These are phyloP conservation scores for Fomitopsis palustris DNA, from an alignment of 1,284 basidiomycete genomes.

Conservation along the genomic window DNA sequence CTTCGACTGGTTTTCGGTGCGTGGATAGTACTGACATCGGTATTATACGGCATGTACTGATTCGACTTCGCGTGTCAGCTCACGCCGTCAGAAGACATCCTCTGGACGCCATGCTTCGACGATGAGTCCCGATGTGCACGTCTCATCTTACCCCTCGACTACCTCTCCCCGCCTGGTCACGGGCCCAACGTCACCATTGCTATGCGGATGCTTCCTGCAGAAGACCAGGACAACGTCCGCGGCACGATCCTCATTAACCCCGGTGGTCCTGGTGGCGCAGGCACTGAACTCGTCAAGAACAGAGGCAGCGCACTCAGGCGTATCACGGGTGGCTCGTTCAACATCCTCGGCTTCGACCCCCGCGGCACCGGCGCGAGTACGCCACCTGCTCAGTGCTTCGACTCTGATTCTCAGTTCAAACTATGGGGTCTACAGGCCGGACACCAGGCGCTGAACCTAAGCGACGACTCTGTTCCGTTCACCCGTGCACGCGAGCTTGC, in stretches of 20 bases:
- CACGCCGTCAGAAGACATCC: slow-evolving; percentile 9
- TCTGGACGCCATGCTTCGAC: slow-evolving; percentile 21
- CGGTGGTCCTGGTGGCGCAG: slow-evolving; percentile 49
- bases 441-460: slow-evolving; percentile 5
- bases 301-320: slow-evolving; percentile 28
- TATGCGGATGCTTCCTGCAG: slow-evolving; percentile 26
- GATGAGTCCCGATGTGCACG: slow-evolving; percentile 20
- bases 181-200: slow-evolving; percentile 33
- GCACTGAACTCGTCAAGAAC: slow-evolving; percentile 31
- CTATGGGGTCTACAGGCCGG: slow-evolving; percentile 15
- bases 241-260: slow-evolving; percentile 50
- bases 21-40: not conserved
- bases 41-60: not conserved
- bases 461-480: slow-evolving; percentile 7
- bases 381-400: slow-evolving; percentile 18
- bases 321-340: slow-evolving; percentile 42
- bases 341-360: slow-evolving; percentile 51
- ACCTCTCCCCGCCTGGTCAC: slow-evolving; percentile 25
- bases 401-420: slow-evolving; percentile 15
- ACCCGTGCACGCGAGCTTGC: slow-evolving; percentile 9
- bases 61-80: slow-evolving; percentile 1
- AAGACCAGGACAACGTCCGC: slow-evolving; percentile 29
- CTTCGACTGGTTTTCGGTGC: slow-evolving; percentile 17
- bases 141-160: slow-evolving; percentile 34
- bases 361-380: slow-evolving; percentile 17